Evolutionary conservation across 1,139 yeast genomes (phyloP), one percentile per base, ranked within the genome.

Genomic region (Taphrina deformans): DNA sequence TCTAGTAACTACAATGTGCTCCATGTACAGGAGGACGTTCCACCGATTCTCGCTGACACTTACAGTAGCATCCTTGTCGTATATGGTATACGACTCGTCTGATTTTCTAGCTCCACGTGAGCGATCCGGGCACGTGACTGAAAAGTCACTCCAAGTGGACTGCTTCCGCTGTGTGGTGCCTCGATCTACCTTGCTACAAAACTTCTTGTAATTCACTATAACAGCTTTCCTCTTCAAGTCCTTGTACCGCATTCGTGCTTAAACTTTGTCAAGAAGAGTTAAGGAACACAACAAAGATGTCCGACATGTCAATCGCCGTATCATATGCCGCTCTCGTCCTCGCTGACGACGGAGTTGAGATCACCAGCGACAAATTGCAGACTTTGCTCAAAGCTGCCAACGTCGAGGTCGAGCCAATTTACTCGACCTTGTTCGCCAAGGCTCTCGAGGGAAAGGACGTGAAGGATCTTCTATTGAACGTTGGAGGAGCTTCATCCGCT

Each of bases 371-470:
- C 81, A 91, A 91, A 87, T 85, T 93, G 78, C 79, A 83, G 78
- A 81, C 96, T 75, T 80, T 90, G 80, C 81, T 91, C 81, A 82
- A 86, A 80, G 92, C 96, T 75, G 97, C 97, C 76, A 92, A 93
- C 81, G 90, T 93, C 75, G 81, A 83, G 71, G 87, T 90, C 77
- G 97, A 91, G 78, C 78, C 81, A 75, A 84, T 82, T 77, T 70
- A 82, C 98, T 97, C 89, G 96, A 78, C 91, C 89, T 77, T 85
- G 77, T 93, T 83, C 84, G 95, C 98, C 77, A 88, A 89, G 85
- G 98, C 98, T 79, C 86, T 93, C 77, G 96, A 88, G 81, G 97
- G 97, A 80, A 89, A 89, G 85, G 86, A 92, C 86, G 83, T 93
- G 79, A 92, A 92, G 86, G 92, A 89, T 77, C 83, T 90, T 79